Conservation (phyloP, 2,329 filamentous ascomycete species). For the Coleophoma eucalyptorum region DNA sequence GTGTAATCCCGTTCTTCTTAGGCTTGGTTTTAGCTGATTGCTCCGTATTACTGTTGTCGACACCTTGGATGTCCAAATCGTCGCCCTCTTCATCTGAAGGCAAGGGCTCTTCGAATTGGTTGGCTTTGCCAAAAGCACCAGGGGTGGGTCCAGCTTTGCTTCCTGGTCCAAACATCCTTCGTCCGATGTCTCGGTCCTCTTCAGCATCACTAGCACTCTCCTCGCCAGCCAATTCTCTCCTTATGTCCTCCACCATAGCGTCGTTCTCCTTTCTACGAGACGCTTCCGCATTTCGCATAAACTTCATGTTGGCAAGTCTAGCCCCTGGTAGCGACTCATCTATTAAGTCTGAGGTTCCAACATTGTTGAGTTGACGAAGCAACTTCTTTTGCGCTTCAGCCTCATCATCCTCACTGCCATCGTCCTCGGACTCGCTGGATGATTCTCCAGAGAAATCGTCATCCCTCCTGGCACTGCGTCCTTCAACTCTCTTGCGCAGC, state of each 20-base stretch:
- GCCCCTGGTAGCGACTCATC: slow-evolving; percentile 52
- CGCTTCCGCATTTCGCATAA: slow-evolving; percentile 89
- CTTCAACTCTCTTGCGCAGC: slow-evolving; percentile 60
- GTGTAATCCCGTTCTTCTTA: slow-evolving; percentile 7
- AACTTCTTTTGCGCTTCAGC: slow-evolving; percentile 43
- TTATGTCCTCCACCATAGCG: slow-evolving; percentile 65
- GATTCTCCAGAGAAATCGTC: slow-evolving; percentile 45
- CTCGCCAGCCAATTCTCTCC: slow-evolving; percentile 62
- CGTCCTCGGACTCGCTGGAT: slow-evolving; percentile 55
- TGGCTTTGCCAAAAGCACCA: slow-evolving; percentile 15
- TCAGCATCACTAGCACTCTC: slow-evolving; percentile 54
- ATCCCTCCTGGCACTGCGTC: slow-evolving; percentile 48
- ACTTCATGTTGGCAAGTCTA: slow-evolving; percentile 79
- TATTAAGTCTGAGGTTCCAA: slow-evolving; percentile 39
- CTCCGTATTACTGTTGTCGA: slow-evolving; percentile 8
- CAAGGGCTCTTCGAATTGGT: slow-evolving; percentile 59
- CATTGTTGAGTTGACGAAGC: slow-evolving; percentile 42
- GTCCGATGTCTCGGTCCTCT: slow-evolving; percentile 60
- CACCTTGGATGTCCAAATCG: slow-evolving; percentile 15
- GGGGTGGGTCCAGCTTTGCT: slow-evolving; percentile 29
- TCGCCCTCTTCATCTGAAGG: slow-evolving; percentile 39
- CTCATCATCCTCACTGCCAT: slow-evolving; percentile 44
- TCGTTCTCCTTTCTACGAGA: slow-evolving; percentile 77
- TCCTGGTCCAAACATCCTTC: slow-evolving; percentile 63
- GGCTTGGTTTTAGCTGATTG: background rate